phyloP scores from a whole-genome alignment of 2,329 filamentous ascomycete species.

The Aspergillus pseudoterreus region DNA sequence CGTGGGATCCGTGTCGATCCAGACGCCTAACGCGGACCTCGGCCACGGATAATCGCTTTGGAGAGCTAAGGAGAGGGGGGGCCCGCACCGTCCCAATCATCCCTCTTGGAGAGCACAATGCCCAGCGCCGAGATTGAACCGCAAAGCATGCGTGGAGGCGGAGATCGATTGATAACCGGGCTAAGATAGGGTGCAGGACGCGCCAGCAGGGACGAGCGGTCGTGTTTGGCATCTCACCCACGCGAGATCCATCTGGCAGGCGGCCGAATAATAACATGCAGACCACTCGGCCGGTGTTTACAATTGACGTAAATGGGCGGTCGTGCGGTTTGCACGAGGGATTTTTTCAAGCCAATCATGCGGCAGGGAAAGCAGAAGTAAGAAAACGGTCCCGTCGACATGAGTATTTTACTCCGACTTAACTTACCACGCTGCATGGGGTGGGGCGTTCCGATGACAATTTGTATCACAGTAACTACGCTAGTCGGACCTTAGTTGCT shows the following conservation, averaged over 20 bases:
- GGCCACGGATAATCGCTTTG: not conserved
- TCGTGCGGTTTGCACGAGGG: conserved; percentile 15
- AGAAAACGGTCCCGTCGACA: conserved; percentile 12
- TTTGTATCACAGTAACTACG: conserved; percentile 1
- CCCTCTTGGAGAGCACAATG: not conserved
- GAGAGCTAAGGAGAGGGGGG: not conserved
- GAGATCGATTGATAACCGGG: conserved; percentile 1
- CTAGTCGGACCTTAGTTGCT: not conserved
- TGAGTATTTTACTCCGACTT: not conserved
- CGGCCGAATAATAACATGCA: not conserved
- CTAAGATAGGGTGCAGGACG: not conserved
- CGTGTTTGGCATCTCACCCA: not conserved
- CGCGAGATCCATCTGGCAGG: not conserved
- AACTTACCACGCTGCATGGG: conserved; percentile 10
- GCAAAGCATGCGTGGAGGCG: conserved; percentile 2
- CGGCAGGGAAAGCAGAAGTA: conserved; percentile 6
- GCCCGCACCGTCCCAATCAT: not conserved
- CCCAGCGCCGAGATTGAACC: not conserved
- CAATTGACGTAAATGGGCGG: conserved; percentile 3
- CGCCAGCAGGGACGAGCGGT: not conserved
- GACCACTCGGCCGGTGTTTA: not conserved
- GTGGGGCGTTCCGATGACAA: conserved; percentile 3
- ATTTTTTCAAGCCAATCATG: conserved; percentile 19
- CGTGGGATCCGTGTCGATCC: conserved; percentile 1
- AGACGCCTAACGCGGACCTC: conserved; percentile 7